Percentiles rank a stretch among this genome's conserved stretches.
These are phyloP conservation scores for Epichloe elymi DNA, from an alignment of 2,329 filamentous ascomycete genomes.

Conservation along the genomic window DNA sequence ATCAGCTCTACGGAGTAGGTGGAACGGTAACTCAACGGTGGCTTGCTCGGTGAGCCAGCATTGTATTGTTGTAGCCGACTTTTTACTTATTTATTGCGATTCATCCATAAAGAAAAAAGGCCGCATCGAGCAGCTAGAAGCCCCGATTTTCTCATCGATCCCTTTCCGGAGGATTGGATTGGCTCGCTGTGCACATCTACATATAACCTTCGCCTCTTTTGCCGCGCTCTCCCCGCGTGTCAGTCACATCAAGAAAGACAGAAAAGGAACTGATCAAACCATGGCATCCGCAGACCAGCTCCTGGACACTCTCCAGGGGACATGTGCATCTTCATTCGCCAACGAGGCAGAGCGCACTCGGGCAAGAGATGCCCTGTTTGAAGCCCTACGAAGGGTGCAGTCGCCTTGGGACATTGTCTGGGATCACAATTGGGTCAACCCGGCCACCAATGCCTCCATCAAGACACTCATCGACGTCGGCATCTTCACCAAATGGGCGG, in stretches of 20 bases:
- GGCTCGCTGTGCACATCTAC: too few species aligned
- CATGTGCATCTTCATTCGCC: conserved; percentile 17
- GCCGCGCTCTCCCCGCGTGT: neutral
- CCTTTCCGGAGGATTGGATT: too few species aligned
- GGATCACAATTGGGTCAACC: conserved; percentile 23
- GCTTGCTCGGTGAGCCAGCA: too few species aligned
- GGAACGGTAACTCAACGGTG: too few species aligned
- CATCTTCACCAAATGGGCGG: conserved; percentile 23
- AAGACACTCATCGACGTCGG: conserved; percentile 26
- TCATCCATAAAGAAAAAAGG: too few species aligned
- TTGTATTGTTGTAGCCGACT: too few species aligned
- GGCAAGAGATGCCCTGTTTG: conserved; percentile 18
- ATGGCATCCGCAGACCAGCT: conserved; percentile 16
- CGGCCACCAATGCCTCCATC: conserved; percentile 19
- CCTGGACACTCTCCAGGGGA: conserved; percentile 12
- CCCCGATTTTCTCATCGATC: neutral
- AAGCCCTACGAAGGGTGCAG: conserved; percentile 19
- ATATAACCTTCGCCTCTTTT: neutral
- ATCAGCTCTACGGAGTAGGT: too few species aligned
- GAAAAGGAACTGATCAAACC: neutral
- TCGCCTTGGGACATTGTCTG: conserved; percentile 26
- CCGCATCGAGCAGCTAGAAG: neutral
- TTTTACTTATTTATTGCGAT: too few species aligned
- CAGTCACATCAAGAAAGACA: neutral
- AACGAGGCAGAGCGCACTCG: conserved; percentile 20